Conservation (phyloP, 202 grass and related monocot species). For the Thinopyrum obtusiflorum region DNA sequence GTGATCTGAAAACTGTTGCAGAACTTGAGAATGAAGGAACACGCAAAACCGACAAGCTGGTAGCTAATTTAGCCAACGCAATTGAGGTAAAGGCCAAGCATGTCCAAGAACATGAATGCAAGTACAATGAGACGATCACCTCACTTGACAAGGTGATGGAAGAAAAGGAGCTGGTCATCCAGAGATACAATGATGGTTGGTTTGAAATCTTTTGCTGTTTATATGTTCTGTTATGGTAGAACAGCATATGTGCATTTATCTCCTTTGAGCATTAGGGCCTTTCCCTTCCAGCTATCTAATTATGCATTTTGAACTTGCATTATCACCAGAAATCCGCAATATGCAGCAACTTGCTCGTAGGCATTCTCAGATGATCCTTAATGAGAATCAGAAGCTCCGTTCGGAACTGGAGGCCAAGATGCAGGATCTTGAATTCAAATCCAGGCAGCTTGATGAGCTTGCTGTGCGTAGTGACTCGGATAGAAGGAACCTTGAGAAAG, state of each 20-base stretch:
- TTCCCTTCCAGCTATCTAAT: slow-evolving; percentile 24
- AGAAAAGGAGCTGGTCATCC: slow-evolving; percentile 26
- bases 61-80: slow-evolving; percentile 25
- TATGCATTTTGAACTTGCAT: not conserved
- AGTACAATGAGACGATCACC: not conserved
- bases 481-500: slow-evolving; percentile 61
- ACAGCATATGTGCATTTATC: not conserved
- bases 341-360: slow-evolving; percentile 55
- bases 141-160: slow-evolving; percentile 36
- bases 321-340: slow-evolving; percentile 53
- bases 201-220: slow-evolving; percentile 9
- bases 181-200: slow-evolving; percentile 33
- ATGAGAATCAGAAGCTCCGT: slow-evolving; percentile 15
- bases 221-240: not conserved
- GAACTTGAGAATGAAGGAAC: slow-evolving; percentile 31
- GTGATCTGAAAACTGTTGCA: slow-evolving; percentile 35
- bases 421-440: slow-evolving; percentile 50
- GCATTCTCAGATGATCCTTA: slow-evolving; percentile 65
- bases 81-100: slow-evolving; percentile 30
- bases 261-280: not conserved
- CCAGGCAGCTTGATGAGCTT: slow-evolving; percentile 56
- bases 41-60: slow-evolving; percentile 39
- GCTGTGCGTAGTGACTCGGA: slow-evolving; percentile 54
- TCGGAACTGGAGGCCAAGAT: slow-evolving; percentile 58
- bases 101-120: slow-evolving; percentile 23